These are phyloP conservation scores for Pseudocercospora macadamiae DNA, from an alignment of 2,329 filamentous ascomycete genomes.

Conservation along the genomic window DNA sequence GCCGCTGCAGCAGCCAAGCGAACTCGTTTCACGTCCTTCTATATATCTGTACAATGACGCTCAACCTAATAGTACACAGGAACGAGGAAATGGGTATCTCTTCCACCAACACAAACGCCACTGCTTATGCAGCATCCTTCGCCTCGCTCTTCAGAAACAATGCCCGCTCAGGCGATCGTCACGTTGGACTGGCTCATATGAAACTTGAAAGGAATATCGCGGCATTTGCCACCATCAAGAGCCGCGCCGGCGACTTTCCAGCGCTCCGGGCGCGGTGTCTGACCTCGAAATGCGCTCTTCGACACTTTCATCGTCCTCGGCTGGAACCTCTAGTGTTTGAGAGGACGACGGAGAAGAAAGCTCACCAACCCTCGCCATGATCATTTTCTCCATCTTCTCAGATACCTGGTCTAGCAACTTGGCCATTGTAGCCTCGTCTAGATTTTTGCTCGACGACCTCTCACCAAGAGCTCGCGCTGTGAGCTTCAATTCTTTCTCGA, in stretches of 20 bases:
- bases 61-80: constrained; percentile 1
- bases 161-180: neutral
- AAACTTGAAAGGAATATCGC: neutral
- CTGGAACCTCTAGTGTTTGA: constrained; percentile 5
- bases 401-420: constrained; percentile 76
- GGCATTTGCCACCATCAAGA: neutral
- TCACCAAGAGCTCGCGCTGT: constrained; percentile 51
- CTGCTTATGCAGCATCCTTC: constrained; percentile 5
- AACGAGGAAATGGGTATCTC: constrained; percentile 3
- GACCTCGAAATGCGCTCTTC: constrained; percentile 17
- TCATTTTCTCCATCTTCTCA: constrained; percentile 71
- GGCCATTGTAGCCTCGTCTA: constrained; percentile 49
- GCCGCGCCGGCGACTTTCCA: constrained; percentile 10
- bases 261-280: constrained; percentile 24
- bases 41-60: neutral
- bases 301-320: constrained; percentile 11
- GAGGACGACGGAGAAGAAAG: constrained; percentile 7
- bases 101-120: constrained; percentile 8
- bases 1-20: neutral
- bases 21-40: neutral
- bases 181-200: neutral
- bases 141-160: neutral
- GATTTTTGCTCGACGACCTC: constrained; percentile 40
- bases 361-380: constrained; percentile 47
- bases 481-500: constrained; percentile 60